Evolutionary conservation across 2,329 filamentous ascomycete genomes (phyloP), one percentile per base, ranked within the genome.

Genomic region (Xylaria sp.): DNA sequence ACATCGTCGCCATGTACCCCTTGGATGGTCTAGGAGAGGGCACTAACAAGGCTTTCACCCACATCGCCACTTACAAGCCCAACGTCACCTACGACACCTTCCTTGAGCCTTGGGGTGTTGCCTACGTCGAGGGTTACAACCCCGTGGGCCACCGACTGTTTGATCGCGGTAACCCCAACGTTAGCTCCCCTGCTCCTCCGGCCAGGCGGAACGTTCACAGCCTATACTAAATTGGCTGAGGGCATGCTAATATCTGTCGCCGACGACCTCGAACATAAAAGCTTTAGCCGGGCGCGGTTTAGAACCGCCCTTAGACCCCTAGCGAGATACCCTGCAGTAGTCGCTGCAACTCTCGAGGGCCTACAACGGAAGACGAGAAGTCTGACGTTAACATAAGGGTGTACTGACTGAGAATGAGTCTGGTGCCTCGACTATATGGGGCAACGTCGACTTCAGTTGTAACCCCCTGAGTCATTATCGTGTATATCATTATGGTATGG

Each of bases 21-120:
- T 61, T 71, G 59, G 67, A 66, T 42, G 73, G 73, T 42, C 59
- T 75, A 50, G 70, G 66, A 21, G 54, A 70, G 68, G 67, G 67
- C 42, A 75, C 73, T 11, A 74, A 75, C 67, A 68, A 61, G 19
- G 72, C 73, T 42, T 74, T 75, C 60, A 73, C 68, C 14, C 70
- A 61, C 21, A 53, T 75, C 68, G 72, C 70, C 45, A 66, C 63
- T 1, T 65, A 36, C 34, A 75, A 75, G 70, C 73, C 73, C 0
- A 36, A 19, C 0, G 53, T 57, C 17, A 75, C 72, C 12, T 75
- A 73, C 59, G 73, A 70, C 17, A 70, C 57, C 11, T 70, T 64
- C 56, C 51, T 70, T 4, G 56, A 68, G 61, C 65, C 68, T 1
- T 70, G 68, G 68, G 68, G 68, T 4, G 65, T 68, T 11, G 68